phyloP scores from a whole-genome alignment of 345 rosid genomes.

The Eucalyptus rudis region DNA sequence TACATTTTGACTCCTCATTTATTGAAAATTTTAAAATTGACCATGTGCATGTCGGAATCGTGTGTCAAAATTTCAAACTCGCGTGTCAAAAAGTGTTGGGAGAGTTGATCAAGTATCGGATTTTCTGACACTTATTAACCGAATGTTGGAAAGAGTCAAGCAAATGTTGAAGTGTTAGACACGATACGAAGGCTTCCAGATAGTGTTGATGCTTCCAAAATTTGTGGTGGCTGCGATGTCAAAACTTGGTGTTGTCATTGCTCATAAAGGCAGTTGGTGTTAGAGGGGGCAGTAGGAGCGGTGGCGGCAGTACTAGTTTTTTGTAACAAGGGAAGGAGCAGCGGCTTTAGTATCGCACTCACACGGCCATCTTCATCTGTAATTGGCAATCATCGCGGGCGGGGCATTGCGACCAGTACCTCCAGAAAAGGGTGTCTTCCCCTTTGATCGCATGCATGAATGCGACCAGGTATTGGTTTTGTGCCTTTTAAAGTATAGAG shows the following conservation, averaged over 20 bases:
- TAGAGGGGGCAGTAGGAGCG: not conserved
- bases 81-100: accelerated
- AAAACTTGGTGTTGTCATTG: too few relatives aligned
- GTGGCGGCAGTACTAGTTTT: too few relatives aligned
- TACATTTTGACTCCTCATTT: too few relatives aligned
- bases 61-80: accelerated
- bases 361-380: not conserved
- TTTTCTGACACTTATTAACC: accelerated
- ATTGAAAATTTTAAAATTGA: too few relatives aligned
- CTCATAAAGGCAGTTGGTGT: not conserved
- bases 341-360: too few relatives aligned
- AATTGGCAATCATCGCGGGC: conserved; percentile 16
- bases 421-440: conserved; percentile 88
- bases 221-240: too few relatives aligned
- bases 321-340: too few relatives aligned
- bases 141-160: too few relatives aligned
- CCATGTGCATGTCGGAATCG: accelerated
- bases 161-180: too few relatives aligned
- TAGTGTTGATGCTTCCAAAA: too few relatives aligned
- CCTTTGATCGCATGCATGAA: conserved; percentile 70
- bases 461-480: conserved; percentile 47
- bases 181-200: accelerated
- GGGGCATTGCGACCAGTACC: conserved; percentile 85
- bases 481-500: not conserved
- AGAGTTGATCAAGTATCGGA: too few relatives aligned